Conservation (phyloP, 1,139 yeast species). For the Pichia sp. region DNA sequence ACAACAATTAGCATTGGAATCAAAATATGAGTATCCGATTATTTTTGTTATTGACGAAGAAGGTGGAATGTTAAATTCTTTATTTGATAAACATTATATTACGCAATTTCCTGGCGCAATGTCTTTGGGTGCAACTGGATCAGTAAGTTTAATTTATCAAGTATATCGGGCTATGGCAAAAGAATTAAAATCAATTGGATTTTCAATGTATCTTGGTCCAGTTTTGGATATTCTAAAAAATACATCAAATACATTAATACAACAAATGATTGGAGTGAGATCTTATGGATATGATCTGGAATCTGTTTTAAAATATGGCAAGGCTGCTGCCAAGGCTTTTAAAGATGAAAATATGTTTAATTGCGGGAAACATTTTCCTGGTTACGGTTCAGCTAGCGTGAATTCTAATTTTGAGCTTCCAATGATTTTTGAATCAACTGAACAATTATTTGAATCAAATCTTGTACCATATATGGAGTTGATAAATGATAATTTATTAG, state of each 20-base stretch:
- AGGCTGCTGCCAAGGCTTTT: conserved; percentile 53
- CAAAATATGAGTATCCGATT: conserved; percentile 50
- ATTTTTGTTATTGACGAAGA: conserved; percentile 42
- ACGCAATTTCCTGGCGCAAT: conserved; percentile 65
- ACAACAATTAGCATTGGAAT: conserved; percentile 50
- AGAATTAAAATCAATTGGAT: conserved; percentile 51
- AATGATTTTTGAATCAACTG: conserved; percentile 53
- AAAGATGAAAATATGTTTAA: conserved; percentile 51
- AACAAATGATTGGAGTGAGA: conserved; percentile 53
- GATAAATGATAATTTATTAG: conserved; percentile 43
- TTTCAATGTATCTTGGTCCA: conserved; percentile 57
- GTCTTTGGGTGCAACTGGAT: conserved; percentile 59
- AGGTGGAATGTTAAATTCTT: conserved; percentile 49
- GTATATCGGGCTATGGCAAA: conserved; percentile 52
- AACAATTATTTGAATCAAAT: conserved; percentile 48
- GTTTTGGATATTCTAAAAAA: conserved; percentile 60
- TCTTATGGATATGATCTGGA: conserved; percentile 62
- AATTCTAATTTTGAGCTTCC: conserved; percentile 57
- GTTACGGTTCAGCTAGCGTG: conserved; percentile 59
- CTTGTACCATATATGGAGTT: conserved; percentile 49
- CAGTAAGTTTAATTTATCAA: conserved; percentile 46
- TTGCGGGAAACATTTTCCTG: conserved; percentile 66
- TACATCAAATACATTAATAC: conserved; percentile 40
- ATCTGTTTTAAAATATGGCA: conserved; percentile 51
- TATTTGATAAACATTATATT: conserved; percentile 47